These are phyloP conservation scores for Teratosphaeria destructans DNA, from an alignment of 2,329 filamentous ascomycete species.

Conservation along the genomic window DNA sequence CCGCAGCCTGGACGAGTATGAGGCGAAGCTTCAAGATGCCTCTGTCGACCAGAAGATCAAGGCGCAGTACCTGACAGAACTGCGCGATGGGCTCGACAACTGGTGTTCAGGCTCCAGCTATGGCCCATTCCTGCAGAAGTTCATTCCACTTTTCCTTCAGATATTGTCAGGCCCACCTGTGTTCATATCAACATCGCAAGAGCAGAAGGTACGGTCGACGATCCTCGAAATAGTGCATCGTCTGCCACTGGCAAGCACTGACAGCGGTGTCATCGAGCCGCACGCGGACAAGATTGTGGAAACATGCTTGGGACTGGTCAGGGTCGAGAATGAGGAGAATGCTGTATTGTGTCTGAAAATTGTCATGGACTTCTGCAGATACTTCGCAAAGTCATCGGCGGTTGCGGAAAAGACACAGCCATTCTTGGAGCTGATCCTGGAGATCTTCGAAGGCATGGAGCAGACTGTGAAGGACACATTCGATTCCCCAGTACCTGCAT, in stretches of 20 bases:
- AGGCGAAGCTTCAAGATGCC: constrained; percentile 37
- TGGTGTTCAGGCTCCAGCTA: constrained; percentile 74
- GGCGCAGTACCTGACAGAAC: constrained; percentile 68
- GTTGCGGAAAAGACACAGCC: constrained; percentile 73
- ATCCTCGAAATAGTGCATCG: constrained; percentile 91
- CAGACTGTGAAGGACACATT: constrained; percentile 91
- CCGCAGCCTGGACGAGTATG: constrained; percentile 36
- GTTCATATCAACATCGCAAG: constrained; percentile 79
- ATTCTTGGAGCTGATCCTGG: constrained; percentile 84
- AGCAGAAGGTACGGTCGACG: constrained; percentile 90
- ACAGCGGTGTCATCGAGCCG: constrained; percentile 65
- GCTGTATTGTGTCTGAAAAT: constrained; percentile 97
- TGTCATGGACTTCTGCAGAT: constrained; percentile 89
- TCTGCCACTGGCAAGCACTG: constrained; percentile 56
- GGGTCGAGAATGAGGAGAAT: constrained; percentile 95
- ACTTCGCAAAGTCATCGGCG: constrained; percentile 62
- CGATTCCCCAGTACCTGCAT: constrained; percentile 54
- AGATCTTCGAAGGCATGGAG: constrained; percentile 93
- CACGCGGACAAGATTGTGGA: constrained; percentile 85
- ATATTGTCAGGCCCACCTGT: constrained; percentile 78
- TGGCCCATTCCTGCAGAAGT: constrained; percentile 67
- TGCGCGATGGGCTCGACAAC: constrained; percentile 85
- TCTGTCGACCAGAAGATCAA: constrained; percentile 62
- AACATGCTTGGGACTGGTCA: constrained; percentile 76
- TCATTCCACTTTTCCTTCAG: constrained; percentile 81